phyloP scores from a whole-genome alignment of 108 stramenopile genomes.

The Aurantiochytrium sp. region DNA sequence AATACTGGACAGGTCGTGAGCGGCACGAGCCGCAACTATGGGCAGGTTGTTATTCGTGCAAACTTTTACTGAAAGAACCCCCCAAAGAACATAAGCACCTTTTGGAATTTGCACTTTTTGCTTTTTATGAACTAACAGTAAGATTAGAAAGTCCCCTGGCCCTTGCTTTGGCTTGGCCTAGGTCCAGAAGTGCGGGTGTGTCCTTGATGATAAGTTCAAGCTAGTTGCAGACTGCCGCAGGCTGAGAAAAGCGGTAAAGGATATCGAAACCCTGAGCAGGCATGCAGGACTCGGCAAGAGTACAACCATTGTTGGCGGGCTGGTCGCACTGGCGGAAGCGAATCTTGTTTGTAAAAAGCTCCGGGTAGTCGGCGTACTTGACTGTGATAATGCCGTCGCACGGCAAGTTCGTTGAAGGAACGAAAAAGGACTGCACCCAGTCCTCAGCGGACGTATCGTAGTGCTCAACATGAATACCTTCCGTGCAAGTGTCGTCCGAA shows the following conservation, averaged over 20 bases:
- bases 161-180: neutral
- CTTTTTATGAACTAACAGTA: neutral
- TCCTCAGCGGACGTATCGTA: neutral
- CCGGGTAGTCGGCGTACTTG: neutral
- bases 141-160: neutral
- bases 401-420: neutral
- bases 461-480: neutral
- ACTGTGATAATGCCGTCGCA: neutral
- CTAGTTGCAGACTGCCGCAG: neutral
- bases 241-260: neutral
- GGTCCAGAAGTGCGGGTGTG: neutral
- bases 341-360: neutral
- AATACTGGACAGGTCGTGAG: neutral
- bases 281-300: neutral
- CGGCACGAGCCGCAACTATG: neutral
- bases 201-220: neutral
- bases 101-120: too few relatives aligned
- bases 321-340: neutral
- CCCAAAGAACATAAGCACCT: neutral
- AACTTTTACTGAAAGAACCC: neutral
- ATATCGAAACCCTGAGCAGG: neutral
- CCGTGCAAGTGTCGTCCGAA: neutral
- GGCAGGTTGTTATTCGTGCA: neutral
- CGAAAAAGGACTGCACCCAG: neutral
- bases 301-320: neutral